Conservation (phyloP, 192 early-diverging fungal genomes). For the Lunasporangiospora selenospora region DNA sequence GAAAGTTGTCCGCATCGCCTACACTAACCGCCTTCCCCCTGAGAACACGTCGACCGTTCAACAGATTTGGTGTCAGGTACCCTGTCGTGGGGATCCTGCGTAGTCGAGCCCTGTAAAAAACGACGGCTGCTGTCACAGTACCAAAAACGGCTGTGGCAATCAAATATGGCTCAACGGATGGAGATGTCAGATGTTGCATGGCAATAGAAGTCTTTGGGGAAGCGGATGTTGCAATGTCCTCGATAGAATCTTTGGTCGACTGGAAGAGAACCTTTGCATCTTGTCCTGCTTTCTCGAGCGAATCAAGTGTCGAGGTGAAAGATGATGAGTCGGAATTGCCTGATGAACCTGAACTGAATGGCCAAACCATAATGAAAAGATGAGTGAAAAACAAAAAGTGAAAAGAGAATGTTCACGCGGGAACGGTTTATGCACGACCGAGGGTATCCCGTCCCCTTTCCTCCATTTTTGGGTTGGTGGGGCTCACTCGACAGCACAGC, state of each 20-base stretch:
- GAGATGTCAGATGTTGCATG: constrained; percentile 9
- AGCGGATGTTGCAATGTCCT: background rate
- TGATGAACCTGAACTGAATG: constrained; percentile 26
- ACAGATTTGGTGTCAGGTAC: constrained; percentile 53
- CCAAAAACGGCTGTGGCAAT: constrained; percentile 39
- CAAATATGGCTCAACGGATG: constrained; percentile 8
- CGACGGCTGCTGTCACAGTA: constrained; percentile 2
- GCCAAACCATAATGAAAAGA: constrained; percentile 27
- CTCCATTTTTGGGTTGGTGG: too few relatives aligned
- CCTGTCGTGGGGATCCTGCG: constrained; percentile 52
- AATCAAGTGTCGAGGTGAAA: constrained; percentile 1
- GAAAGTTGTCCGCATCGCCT: constrained; percentile 63
- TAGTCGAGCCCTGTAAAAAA: constrained; percentile 42
- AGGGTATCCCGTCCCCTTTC: too few relatives aligned
- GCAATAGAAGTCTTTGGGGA: background rate
- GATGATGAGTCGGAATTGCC: constrained; percentile 7
- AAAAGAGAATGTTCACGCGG: too few relatives aligned
- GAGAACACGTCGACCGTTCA: constrained; percentile 38
- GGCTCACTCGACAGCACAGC: too few relatives aligned
- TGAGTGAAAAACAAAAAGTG: too few relatives aligned
- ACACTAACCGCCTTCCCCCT: constrained; percentile 56
- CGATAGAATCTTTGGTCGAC: constrained; percentile 18
- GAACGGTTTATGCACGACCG: too few relatives aligned
- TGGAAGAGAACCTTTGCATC: constrained; percentile 16
- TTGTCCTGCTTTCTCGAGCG: constrained; percentile 17